Base-by-base conservation (phyloP, 2,329 filamentous ascomycete species). In the Claviceps sp. region DNA sequence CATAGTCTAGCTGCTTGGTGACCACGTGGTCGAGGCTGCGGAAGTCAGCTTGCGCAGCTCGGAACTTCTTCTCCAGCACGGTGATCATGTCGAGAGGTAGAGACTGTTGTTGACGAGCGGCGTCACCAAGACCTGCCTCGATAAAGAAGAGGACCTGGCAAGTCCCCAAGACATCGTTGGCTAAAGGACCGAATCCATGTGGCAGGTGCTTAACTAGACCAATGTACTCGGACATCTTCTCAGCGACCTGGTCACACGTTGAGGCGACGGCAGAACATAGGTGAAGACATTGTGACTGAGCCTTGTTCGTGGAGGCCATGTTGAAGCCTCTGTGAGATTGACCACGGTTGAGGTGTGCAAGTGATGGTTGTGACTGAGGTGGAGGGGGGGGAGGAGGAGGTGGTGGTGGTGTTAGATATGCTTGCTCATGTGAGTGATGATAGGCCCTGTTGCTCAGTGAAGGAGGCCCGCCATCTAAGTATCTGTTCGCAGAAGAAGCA, bases 61-160 rank as follows among this genome's bases (percentile, higher is more conserved):
- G 73, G 60, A 86, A 81, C 58, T 82, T 82, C 63, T 76, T 76
- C 59, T 80, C 78, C 47, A 87, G 71, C 63, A 85, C 82, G n/a
- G 72, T 67, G 34, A 78, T 70, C 64, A 85, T 77, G 52, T 85
- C 81, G 4, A 66, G 59, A 0, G 82, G 80, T 17, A 85, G 73
- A 16, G 71, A 68, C 56, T 78, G 76, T 16, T 70, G 67, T 19
- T 70, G 72, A 42, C 72, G 70, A 34, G 70, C 65, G 45, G 71
- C 74, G 58, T 81, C 76, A n/a, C 68, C 65, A 50, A 87, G 71
- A 5, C 83, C 83, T 22, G 79, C 76, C 64, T 85, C 81, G 55
- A 86, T 81, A n/a, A 79, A 77, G 72, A 81, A 84, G 43, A 87
- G 70, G 43, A 81, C 77, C 51, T 81, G 76, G 62, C 78, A 83